phyloP scores from a whole-genome alignment of 1,284 basidiomycete species.

The Ceratobasidium sp. region DNA sequence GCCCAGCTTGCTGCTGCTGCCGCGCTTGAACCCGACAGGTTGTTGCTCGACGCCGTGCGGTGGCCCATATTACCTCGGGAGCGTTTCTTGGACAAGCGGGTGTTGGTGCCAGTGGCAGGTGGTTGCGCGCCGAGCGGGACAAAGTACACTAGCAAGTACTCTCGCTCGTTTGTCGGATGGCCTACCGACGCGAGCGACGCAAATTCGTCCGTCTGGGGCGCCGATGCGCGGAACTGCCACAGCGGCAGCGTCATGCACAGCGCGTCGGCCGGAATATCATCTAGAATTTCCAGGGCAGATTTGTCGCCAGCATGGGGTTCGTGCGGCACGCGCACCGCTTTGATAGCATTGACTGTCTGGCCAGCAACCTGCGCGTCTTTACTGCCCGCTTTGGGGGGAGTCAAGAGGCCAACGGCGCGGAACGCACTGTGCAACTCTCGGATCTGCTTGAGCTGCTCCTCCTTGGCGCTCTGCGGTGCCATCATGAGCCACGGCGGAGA shows the following conservation, averaged over 20 bases:
- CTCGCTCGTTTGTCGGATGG: constrained; percentile 60
- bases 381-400: constrained; percentile 27
- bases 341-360: constrained; percentile 26
- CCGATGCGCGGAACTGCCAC: constrained; percentile 43
- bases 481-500: constrained; percentile 45
- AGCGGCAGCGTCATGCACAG: constrained; percentile 45
- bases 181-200: constrained; percentile 30
- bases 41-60: constrained; percentile 28
- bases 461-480: constrained; percentile 44
- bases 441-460: constrained; percentile 42
- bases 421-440: constrained; percentile 36
- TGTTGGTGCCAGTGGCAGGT: constrained; percentile 49
- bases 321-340: constrained; percentile 30
- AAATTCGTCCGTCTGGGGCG: constrained; percentile 25
- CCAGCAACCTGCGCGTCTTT: constrained; percentile 9
- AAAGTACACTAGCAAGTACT: constrained; percentile 77
- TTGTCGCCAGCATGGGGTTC: not conserved
- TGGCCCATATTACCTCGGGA: constrained; percentile 36
- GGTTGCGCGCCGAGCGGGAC: constrained; percentile 58
- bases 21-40: not conserved
- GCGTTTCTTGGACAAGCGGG: constrained; percentile 52
- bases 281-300: constrained; percentile 37
- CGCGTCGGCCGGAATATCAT: constrained; percentile 43
- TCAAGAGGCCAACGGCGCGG: constrained; percentile 38
- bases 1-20: constrained; percentile 29